phyloP scores from a whole-genome alignment of 2,329 filamentous ascomycete species.

The Penicillium sp. region DNA sequence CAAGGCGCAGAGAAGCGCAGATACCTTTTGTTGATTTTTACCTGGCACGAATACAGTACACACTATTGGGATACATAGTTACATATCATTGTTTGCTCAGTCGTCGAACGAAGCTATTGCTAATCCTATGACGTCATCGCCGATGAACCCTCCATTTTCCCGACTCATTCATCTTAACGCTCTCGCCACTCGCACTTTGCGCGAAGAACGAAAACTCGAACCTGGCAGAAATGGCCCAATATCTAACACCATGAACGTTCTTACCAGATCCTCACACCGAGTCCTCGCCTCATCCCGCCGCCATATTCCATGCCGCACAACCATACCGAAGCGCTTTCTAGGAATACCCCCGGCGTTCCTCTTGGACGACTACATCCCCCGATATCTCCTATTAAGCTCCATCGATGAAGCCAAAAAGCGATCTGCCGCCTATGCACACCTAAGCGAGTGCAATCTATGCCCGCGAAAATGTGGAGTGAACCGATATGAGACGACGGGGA shows the following conservation, averaged over 20 bases:
- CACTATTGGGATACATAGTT: too few relatives aligned
- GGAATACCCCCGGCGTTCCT: slow-evolving; percentile 63
- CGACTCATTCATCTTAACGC: not conserved
- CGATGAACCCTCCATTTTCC: not conserved
- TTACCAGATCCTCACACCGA: slow-evolving; percentile 4
- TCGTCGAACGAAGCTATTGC: not conserved
- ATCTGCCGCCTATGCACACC: slow-evolving; percentile 66
- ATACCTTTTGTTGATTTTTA: slow-evolving; percentile 8
- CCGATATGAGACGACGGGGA: slow-evolving; percentile 71
- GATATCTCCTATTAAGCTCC: slow-evolving; percentile 65
- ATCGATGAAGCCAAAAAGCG: slow-evolving; percentile 68
- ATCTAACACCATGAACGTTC: slow-evolving; percentile 5
- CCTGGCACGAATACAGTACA: slow-evolving; percentile 5
- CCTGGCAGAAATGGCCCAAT: slow-evolving; percentile 5
- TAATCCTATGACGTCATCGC: slow-evolving; percentile 9
- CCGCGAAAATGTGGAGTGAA: slow-evolving; percentile 74
- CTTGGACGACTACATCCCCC: slow-evolving; percentile 68
- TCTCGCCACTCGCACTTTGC: not conserved
- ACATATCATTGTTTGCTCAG: too few relatives aligned
- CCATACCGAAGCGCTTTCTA: slow-evolving; percentile 33
- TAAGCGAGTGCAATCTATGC: slow-evolving; percentile 76
- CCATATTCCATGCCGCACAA: not conserved
- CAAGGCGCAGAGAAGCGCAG: slow-evolving; percentile 13
- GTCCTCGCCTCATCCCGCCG: not conserved
- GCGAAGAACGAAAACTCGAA: not conserved